Evolutionary conservation across 78 protist species (phyloP), one percentile per base, ranked within the genome.

Genomic region (Dictyostelium capitatum): DNA sequence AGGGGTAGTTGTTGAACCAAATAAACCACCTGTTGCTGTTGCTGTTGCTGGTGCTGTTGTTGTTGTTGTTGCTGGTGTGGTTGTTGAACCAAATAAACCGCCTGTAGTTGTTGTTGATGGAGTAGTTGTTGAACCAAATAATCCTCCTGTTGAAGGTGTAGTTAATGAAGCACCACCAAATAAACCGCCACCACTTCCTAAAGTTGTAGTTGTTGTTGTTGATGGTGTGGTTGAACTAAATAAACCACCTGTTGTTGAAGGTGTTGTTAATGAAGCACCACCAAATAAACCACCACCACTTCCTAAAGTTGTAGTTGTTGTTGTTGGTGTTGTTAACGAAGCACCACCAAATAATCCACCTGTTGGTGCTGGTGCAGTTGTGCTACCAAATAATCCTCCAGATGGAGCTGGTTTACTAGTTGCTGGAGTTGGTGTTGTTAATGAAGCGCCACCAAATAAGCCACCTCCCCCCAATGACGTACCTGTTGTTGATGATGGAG

Each of bases 1-100:
- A n/a, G n/a, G n/a, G n/a, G n/a, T n/a, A 1, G 87, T n/a, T 64
- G 69, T 11, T 37, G 78, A 20, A 50, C 89, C 89, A 82, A 82
- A 82, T 51, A 82, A 69, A 23, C 89, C 80, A 30, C 77, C 69
- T 20, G 69, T 28, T 25, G 72, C 1, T 9, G 65, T 20, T 1
- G 75, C 6, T 81, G 70, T 47, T 32, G 91, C 2, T 70, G 91
- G 37, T 41, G 85, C 0, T 70, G 80, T 69, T 3, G 74, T 56
- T 23, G 82, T 1, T 28, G 25, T 15, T 12, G 14, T 28, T 69
- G 50, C 0, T 28, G 25, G 6, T 12, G 14, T 28, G 32, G 50
- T 28, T 65, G 73, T 51, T 17, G 48, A 28, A 81, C 72, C 72
- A n/a, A 82, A 82, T 82, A 51, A 46, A 23, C 77, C 48, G 7